phyloP scores from a whole-genome alignment of 2,329 filamentous ascomycete genomes.

The Aureobasidium sp. region DNA sequence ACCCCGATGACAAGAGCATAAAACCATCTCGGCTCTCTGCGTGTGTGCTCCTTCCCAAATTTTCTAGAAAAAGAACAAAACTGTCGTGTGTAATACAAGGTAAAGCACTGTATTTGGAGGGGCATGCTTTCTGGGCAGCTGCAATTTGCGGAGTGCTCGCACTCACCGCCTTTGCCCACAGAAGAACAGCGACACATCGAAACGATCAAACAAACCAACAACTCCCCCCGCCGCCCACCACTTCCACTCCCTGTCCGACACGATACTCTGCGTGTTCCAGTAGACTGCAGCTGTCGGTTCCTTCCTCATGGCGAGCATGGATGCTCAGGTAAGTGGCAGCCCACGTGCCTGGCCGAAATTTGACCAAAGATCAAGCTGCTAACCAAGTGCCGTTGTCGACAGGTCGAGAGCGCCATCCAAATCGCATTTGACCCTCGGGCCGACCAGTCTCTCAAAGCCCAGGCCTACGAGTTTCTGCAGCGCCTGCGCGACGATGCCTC shows the following conservation, averaged over 20 bases:
- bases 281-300: slow-evolving; percentile 4
- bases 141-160: neutral
- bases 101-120: neutral
- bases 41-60: too few relatives aligned
- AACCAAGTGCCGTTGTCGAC: neutral
- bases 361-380: neutral
- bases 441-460: slow-evolving; percentile 65
- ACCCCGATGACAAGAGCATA: too few relatives aligned
- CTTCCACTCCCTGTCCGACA: neutral
- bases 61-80: too few relatives aligned
- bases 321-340: slow-evolving; percentile 17
- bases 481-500: slow-evolving; percentile 75
- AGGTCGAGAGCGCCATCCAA: slow-evolving; percentile 93
- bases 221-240: slow-evolving; percentile 1
- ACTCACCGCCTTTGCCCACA: slow-evolving; percentile 9
- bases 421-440: slow-evolving; percentile 81
- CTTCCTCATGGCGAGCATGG: slow-evolving; percentile 17
- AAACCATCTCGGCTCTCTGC: too few relatives aligned
- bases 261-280: neutral
- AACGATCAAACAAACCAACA: slow-evolving; percentile 4
- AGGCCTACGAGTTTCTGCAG: slow-evolving; percentile 73
- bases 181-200: slow-evolving; percentile 1
- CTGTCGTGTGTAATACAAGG: neutral
- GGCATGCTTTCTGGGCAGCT: neutral
- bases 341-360: neutral